Base-by-base conservation (phyloP, 176 grass and related monocot species). In the Microstegium vimineum region DNA sequence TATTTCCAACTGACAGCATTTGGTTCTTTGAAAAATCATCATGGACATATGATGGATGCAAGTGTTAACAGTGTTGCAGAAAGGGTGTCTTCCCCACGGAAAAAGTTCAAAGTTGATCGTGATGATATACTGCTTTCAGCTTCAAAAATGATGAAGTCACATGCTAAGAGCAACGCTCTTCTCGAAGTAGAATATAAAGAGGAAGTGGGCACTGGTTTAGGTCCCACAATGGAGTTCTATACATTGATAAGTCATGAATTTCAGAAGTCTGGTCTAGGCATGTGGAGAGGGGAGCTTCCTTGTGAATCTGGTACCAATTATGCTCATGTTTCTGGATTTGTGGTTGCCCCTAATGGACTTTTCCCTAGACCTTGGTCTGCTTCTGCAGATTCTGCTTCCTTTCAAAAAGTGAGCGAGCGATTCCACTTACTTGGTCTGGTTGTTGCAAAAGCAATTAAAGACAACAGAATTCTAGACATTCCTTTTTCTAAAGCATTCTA, bases 41-140 rank as follows among this genome's bases (percentile, higher is more conserved):
- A 63, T 51, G 83, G 82, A 17, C 78, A 71, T 37, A 82, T 85
- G 37, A 76, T 84, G 52, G 81, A 89, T 70, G 38, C 75, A 47
- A 85, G 51, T 89, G 80, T 73, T 68, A 84, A 46, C 47, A 72
- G 47, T 63, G 84, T 78, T 59, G n/a, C 68, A 73, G 83, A 90
- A 89, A 84, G 89, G 28, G 75, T 43, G 49, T 8, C 85, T 54
- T 5, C 86, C 18, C 74, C 87, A 3, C 76, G 91, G 42, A 90
- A 86, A 79, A 99, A 94, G 81, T 95, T 99, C 60, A 88, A 89
- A 89, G 96, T 95, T 63, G 88, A 99, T 76, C 93, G 96, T 0
- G 67, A 86, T 13, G 78, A 94, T 81, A 86, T 99, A 87, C 54
- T 94, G 33, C 89, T 64, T 83, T 89, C 89, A 80, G 92, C 90